Conservation (phyloP, 148 eudicot species). For the Rhododendron molle region DNA sequence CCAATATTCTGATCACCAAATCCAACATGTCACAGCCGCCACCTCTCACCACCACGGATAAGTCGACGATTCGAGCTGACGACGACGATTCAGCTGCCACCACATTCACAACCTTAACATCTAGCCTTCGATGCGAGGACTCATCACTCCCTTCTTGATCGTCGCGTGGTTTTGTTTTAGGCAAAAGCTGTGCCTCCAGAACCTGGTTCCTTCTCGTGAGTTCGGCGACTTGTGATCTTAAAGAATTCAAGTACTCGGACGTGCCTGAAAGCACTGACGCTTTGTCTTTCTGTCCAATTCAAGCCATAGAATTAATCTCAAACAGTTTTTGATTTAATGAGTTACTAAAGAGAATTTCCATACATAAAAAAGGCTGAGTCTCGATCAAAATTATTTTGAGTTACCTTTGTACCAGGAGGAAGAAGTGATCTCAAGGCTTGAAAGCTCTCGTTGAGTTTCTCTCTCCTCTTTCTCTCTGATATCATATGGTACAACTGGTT, state of each 20-base stretch:
- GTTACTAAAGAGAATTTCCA: too few relatives aligned
- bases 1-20: conserved; percentile 48
- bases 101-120: conserved; percentile 25
- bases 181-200: conserved; percentile 38
- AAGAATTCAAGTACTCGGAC: conserved; percentile 50
- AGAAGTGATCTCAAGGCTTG: conserved; percentile 69
- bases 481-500: conserved; percentile 79
- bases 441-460: conserved; percentile 84
- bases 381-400: not conserved
- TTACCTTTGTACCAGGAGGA: conserved; percentile 89
- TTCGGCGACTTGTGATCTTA: conserved; percentile 52
- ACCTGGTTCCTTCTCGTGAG: conserved; percentile 48
- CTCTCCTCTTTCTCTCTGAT: conserved; percentile 72
- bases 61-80: conserved; percentile 36
- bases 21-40: conserved; percentile 31
- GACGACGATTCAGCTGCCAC: conserved; percentile 33
- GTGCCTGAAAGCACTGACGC: conserved; percentile 63
- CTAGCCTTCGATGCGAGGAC: conserved; percentile 17
- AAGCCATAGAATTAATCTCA: not conserved
- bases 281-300: conserved; percentile 59
- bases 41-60: conserved; percentile 43
- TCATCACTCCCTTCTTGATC: not conserved
- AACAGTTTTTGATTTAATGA: not conserved
- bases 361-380: too few relatives aligned
- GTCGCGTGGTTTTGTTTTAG: not conserved